Evolutionary conservation across 495 filamentous ascomycete genomes (phyloP).

Genomic region (Friedmanniomyces simplex): DNA sequence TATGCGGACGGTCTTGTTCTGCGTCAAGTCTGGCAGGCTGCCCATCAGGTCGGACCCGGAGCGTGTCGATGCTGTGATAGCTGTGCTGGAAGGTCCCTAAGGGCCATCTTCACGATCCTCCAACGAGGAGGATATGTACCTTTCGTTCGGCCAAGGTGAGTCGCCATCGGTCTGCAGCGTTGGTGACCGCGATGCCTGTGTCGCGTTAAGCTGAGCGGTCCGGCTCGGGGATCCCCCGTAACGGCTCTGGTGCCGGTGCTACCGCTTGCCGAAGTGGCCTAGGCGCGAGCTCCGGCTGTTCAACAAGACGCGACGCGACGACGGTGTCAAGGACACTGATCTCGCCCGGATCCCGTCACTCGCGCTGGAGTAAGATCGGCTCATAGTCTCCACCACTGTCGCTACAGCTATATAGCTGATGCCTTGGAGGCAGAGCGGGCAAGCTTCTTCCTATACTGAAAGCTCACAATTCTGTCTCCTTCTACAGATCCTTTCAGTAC

Average conservation of each 20-base stretch:
- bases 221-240: neutral
- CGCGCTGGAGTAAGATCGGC: neutral
- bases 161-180: neutral
- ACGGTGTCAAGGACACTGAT: neutral
- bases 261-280: neutral
- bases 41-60: neutral
- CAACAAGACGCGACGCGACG: neutral
- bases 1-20: conserved; percentile 11
- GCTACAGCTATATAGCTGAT: neutral
- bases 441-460: neutral
- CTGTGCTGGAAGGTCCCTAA: neutral
- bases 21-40: neutral
- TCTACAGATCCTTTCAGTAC: neutral
- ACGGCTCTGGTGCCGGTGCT: neutral
- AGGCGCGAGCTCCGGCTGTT: neutral
- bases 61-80: neutral
- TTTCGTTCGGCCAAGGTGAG: too few species aligned
- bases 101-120: neutral
- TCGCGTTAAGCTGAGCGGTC: neutral
- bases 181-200: too few species aligned
- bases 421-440: neutral
- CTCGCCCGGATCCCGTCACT: neutral
- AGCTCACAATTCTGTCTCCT: neutral
- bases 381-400: neutral
- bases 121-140: neutral